Base-by-base conservation (phyloP, 441 rosid species). In the Metrosideros polymorpha region DNA sequence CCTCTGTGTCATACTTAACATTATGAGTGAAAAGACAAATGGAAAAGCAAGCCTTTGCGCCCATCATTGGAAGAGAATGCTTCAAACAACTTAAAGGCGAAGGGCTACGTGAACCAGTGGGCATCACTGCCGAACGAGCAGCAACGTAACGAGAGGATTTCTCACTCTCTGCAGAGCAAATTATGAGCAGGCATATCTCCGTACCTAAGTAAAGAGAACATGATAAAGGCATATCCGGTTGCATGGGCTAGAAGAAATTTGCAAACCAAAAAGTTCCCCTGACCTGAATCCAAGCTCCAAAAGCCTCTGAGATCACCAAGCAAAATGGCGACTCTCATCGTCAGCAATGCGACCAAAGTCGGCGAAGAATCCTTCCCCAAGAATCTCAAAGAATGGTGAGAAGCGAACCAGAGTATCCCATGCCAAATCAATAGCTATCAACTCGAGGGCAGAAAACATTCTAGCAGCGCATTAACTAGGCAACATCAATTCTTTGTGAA, bases 271-370 rank as follows among this genome's bases (percentile, higher is more conserved):
- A 15, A 76, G 82, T 43, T 84, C 30, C 53, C 42, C 91, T 84
- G 83, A 95, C 98, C 86, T 92, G 94, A 95, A 94, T 82, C 97
- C 98, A 86, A 94, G 95, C 93, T 96, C 96, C 50, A 93, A 75
- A 43, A 97, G 96, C 91, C 98, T 89, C 89, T 93, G 96, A 4
- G 96, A 95, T 87, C 99, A 97, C 96, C 99, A 94, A 87, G 92
- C 89, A 87, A 95, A 96, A 90, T 96, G 99, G n/a, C 97, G 95
- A 86, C 98, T 95, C 92, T 97, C 99, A 77, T 97, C 98, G 85
- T 94, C 96, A 83, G 95, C 98, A 84, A 94, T 96, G 89, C 90
- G 96, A 56, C 97, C 98, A 89, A 97, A 97, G 89, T 96, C 96
- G 42, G 94, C 90, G 35, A 96, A 97, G 90, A 97, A 94, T 8